Base-by-base conservation (phyloP, 1,139 yeast species). In the Kodamaea anthophila region DNA sequence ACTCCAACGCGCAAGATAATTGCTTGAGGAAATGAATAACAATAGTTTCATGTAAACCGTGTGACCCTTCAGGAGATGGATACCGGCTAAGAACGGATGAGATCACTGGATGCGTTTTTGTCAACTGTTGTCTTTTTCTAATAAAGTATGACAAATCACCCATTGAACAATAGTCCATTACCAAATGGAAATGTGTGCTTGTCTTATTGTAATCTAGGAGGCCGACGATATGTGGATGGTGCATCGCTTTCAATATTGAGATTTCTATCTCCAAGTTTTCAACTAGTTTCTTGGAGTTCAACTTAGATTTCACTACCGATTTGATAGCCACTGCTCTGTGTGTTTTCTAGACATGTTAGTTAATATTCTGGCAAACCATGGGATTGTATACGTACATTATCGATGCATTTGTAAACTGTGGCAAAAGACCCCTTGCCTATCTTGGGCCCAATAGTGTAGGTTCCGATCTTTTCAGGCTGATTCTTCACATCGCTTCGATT, bases 391-490 rank as follows among this genome's bases (percentile, higher is more conserved):
- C 55, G 49, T 26, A 49, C 44, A 23, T 53, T 56, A 35, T 62
- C 55, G 27, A 59, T 55, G 40, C 70, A 60, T 46, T 65, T 66
- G 62, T 83, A 91, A 15, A 91, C 98, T 39, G 79, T 81, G 35
- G 98, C 98, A 60, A 87, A 91, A 12, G 96, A 86, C 18, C 98
- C 98, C 44, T 82, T 75, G 10, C 98, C 98, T 25, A 91, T 86
- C 55, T 86, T 87, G 13, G 77, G 70, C 12, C 84, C 85, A 15
- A 77, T 61, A 22, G 62, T 57, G 49, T 73, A 75, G 35, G 57
- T 55, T 8, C 74, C 74, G 5, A 71, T 56, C 26, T 38, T 37
- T 14, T 42, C 43, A 13, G 26, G 19, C 25, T 36, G 23, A 19
- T 26, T 31, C 31, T 15, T 31, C 20, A 13, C 19, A 14, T 31